Evolutionary conservation across 148 eudicot genomes (phyloP).

Genomic region (Polygonum maritimum): DNA sequence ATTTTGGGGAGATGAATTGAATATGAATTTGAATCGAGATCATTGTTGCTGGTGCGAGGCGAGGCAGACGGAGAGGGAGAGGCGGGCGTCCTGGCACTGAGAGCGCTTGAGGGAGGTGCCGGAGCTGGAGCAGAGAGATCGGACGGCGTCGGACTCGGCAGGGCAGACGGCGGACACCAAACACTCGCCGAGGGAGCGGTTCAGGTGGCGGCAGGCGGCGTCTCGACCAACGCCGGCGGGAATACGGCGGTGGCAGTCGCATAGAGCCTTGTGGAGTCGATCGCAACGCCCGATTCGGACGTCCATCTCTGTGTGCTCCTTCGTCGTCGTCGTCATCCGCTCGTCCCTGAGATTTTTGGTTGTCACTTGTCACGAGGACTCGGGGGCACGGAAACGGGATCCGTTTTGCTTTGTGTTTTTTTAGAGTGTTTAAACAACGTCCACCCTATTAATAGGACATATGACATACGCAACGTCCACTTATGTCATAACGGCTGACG

Average conservation of each 20-base stretch:
- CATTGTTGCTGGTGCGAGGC: conserved; percentile 34
- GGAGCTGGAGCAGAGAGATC: conserved; percentile 57
- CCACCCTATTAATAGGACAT: no score
- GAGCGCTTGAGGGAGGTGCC: conserved; percentile 72
- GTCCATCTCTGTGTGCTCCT: neutral
- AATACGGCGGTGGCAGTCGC: conserved; percentile 56
- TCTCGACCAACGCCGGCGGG: conserved; percentile 33
- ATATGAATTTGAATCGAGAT: neutral
- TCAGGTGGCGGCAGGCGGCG: conserved; percentile 56
- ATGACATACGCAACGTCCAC: no score
- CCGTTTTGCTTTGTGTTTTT: no score
- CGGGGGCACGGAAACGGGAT: neutral
- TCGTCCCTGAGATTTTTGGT: neutral
- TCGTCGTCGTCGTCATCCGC: neutral
- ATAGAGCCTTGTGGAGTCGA: conserved; percentile 35
- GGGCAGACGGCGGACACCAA: conserved; percentile 49
- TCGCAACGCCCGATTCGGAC: conserved; percentile 27
- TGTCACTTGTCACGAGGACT: neutral
- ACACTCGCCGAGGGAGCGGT: conserved; percentile 55
- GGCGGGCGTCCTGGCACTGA: conserved; percentile 62
- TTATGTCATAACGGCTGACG: no score
- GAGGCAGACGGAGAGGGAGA: conserved; percentile 58
- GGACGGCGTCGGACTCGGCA: conserved; percentile 45
- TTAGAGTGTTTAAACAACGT: no score
- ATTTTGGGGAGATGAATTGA: neutral